Conservation (phyloP, 148 eudicot genomes). For the Persicaria maculosa region DNA sequence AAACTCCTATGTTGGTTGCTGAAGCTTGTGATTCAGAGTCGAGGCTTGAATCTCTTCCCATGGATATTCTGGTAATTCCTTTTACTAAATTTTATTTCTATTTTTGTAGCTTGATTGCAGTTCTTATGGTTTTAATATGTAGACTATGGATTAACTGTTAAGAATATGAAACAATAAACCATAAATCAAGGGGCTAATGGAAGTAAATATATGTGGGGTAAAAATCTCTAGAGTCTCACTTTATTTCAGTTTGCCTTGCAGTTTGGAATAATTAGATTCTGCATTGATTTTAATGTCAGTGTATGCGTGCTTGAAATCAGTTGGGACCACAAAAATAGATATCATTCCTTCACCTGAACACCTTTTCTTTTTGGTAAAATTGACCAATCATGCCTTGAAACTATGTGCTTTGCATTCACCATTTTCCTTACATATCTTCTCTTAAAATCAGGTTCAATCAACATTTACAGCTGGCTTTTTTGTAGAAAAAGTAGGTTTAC, state of each 20-base stretch:
- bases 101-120: neutral
- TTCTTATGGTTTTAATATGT: neutral
- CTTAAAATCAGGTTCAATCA: neutral
- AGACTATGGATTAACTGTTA: neutral
- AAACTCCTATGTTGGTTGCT: constrained; percentile 41
- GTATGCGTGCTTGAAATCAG: neutral
- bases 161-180: neutral
- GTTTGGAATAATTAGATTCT: constrained; percentile 4
- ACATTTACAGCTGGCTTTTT: neutral
- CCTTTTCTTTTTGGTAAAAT: neutral
- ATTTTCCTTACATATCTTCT: neutral
- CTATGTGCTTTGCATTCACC: neutral
- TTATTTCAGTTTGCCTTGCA: neutral
- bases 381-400: neutral
- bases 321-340: neutral
- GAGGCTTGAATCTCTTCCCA: constrained; percentile 84
- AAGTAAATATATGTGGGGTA: neutral
- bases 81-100: neutral
- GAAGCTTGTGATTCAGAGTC: constrained; percentile 48
- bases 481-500: neutral
- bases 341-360: neutral
- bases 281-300: neutral
- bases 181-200: neutral
- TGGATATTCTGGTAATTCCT: constrained; percentile 71
- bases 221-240: neutral